These are phyloP conservation scores for Stagonosporopsis rhizophila DNA, from an alignment of 2,329 filamentous ascomycete species.

Conservation along the genomic window DNA sequence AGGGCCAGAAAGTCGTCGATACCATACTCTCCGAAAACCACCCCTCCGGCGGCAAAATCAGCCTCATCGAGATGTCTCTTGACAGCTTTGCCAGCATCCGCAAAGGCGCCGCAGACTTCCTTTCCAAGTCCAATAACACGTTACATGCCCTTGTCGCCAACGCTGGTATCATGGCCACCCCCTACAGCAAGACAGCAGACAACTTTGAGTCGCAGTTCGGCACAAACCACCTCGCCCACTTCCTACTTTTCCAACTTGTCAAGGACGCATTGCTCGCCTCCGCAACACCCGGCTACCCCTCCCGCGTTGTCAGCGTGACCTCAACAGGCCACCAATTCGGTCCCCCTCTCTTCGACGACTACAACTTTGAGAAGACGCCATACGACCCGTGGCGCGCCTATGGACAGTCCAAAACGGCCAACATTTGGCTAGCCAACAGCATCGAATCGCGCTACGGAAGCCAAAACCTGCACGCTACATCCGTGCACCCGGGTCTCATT, in stretches of 20 bases:
- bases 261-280: constrained; percentile 53
- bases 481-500: constrained; percentile 32
- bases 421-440: constrained; percentile 45
- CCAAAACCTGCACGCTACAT: constrained; percentile 23
- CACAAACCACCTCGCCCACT: constrained; percentile 62
- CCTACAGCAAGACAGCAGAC: constrained; percentile 30
- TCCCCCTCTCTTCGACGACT: constrained; percentile 52
- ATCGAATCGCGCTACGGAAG: constrained; percentile 27
- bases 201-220: constrained; percentile 61
- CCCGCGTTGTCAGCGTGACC: constrained; percentile 58
- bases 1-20: constrained; percentile 29
- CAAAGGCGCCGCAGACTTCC: constrained; percentile 27
- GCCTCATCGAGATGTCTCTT: constrained; percentile 36
- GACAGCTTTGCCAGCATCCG: constrained; percentile 28
- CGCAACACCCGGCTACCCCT: constrained; percentile 46
- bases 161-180: constrained; percentile 34
- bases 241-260: constrained; percentile 61
- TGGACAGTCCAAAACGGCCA: constrained; percentile 59
- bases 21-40: constrained; percentile 24
- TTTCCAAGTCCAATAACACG: constrained; percentile 22
- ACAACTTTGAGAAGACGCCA: constrained; percentile 45
- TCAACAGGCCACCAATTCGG: constrained; percentile 49
- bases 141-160: constrained; percentile 32
- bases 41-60: constrained; percentile 22
- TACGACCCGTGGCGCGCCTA: constrained; percentile 54